These are phyloP conservation scores for Tolypocladium sp. DNA, from an alignment of 2,329 filamentous ascomycete genomes.

Conservation along the genomic window DNA sequence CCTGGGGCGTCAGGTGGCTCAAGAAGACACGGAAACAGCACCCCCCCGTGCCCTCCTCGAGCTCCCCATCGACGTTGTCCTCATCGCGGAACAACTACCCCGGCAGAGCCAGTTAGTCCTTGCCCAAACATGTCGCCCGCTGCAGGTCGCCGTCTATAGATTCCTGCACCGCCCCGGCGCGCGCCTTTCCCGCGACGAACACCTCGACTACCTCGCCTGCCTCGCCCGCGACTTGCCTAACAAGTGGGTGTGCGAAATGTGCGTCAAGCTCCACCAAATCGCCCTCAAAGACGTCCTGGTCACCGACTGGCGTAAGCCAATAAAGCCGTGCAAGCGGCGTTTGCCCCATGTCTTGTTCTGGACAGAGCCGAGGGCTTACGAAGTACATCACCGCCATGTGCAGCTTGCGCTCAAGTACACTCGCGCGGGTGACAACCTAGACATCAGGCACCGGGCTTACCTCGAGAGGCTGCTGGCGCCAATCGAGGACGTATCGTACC, in stretches of 20 bases:
- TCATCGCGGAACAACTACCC: not conserved
- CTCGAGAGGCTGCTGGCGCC: constrained; percentile 2
- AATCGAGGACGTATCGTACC: not conserved
- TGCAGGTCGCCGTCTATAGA: not conserved
- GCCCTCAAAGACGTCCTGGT: not conserved
- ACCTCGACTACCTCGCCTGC: constrained; percentile 2
- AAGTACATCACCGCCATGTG: constrained; percentile 2
- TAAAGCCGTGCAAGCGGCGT: not conserved
- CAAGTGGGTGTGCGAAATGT: constrained; percentile 6
- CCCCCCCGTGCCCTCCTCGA: not conserved
- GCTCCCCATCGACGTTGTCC: not conserved
- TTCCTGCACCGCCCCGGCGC: not conserved
- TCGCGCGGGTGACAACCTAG: not conserved
- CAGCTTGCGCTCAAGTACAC: constrained; percentile 8
- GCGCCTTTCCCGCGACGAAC: not conserved
- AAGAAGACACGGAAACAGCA: not conserved
- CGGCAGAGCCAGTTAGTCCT: not conserved
- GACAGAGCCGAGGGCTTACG: too few relatives aligned
- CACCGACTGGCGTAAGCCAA: too few relatives aligned
- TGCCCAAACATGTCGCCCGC: not conserved
- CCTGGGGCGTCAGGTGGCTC: not conserved
- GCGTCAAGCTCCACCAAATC: constrained; percentile 1
- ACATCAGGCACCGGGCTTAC: not conserved
- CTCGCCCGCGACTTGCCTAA: constrained; percentile 4
- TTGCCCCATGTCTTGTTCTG: not conserved